Evolutionary conservation across 2,329 filamentous ascomycete genomes (phyloP), one percentile per base, ranked within the genome.

Genomic region (Venturiaceae sp.): DNA sequence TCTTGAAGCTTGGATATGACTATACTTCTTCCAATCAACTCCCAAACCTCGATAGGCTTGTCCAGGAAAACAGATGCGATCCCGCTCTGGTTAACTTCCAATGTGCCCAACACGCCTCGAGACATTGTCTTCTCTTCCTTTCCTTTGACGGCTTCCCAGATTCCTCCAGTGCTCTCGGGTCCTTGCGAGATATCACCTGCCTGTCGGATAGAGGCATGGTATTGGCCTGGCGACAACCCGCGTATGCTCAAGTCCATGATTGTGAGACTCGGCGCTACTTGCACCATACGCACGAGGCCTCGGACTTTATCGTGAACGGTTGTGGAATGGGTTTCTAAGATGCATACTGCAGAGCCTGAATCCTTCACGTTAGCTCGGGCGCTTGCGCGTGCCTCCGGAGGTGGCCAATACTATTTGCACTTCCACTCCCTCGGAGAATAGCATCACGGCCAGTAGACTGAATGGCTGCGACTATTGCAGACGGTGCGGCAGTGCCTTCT

Each of bases 11-110:
- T 85, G 47, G 90, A 88, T 53, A 97, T 84, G 50, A 95, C 87
- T 78, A 99, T 87, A 67, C 91, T 91, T 68, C 92, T 86, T 32
- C 94, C 94, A 72, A 97, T 96, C 71, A 96, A 82, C 74, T 99
- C 92, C 94, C 92, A 97, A 56, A 97, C 86, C 70, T 92, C 85
- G 61, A 97, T 85, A 0, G 84, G 81, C 63, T 83, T 85, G 69
- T 95, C 90, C 62, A 96, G 68, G 71, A 97, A 95, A 14, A 86
- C 83, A 63, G 83, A 84, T 5, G 91, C 92, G 32, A 85, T 81
- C 11, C 94, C 91, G 67, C 87, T 81, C 66, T 84, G 76, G 59
- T 84, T 86, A 36, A 99, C 86, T 61, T 88, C 78, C 13, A 99
- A 78, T 1, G 81, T 83, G 3, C 92, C 92, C 63, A 97, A 81